A percentile compares a stretch with the other conserved stretches of the same genome.
Evolutionary conservation across 192 early-diverging fungal species (phyloP).

Genomic region (Borealophlyctis nickersoniae): DNA sequence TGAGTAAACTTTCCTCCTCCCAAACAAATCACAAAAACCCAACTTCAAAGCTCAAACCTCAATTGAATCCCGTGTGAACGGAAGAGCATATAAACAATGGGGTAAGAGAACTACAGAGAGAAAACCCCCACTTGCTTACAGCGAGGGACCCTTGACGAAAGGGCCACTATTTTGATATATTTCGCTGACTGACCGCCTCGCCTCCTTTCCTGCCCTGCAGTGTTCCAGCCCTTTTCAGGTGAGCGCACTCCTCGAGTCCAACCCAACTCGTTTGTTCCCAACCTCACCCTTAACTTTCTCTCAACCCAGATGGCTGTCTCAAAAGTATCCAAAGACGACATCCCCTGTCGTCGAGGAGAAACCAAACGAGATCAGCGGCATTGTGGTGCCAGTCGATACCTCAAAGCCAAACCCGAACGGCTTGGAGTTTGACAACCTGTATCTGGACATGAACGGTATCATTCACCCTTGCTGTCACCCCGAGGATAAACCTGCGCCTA

Average conservation of each 20-base stretch:
- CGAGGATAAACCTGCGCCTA: constrained; percentile 47
- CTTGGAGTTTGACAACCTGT: constrained; percentile 90
- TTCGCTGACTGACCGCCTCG: neutral
- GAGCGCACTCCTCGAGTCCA: neutral
- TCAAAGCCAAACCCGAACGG: constrained; percentile 89
- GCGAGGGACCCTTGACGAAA: neutral
- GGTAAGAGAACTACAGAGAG: too few relatives aligned
- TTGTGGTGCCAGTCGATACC: constrained; percentile 78
- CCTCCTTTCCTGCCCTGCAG: constrained; percentile 4
- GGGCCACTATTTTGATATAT: neutral
- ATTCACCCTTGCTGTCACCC: constrained; percentile 64
- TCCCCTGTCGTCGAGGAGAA: constrained; percentile 70
- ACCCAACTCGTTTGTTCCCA: neutral
- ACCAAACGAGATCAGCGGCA: constrained; percentile 65
- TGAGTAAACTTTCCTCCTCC: too few relatives aligned
- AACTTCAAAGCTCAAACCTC: neutral
- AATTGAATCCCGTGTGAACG: neutral
- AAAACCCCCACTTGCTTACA: too few relatives aligned
- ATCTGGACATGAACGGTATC: constrained; percentile 97
- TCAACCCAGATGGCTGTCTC: constrained; percentile 41
- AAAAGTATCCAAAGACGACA: constrained; percentile 54
- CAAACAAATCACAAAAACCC: neutral
- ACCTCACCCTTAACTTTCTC: neutral
- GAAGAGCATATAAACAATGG: too few relatives aligned
- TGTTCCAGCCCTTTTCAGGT: constrained; percentile 32